Base-by-base conservation (phyloP, 176 grass and related monocot species). In the Zea luxurians region DNA sequence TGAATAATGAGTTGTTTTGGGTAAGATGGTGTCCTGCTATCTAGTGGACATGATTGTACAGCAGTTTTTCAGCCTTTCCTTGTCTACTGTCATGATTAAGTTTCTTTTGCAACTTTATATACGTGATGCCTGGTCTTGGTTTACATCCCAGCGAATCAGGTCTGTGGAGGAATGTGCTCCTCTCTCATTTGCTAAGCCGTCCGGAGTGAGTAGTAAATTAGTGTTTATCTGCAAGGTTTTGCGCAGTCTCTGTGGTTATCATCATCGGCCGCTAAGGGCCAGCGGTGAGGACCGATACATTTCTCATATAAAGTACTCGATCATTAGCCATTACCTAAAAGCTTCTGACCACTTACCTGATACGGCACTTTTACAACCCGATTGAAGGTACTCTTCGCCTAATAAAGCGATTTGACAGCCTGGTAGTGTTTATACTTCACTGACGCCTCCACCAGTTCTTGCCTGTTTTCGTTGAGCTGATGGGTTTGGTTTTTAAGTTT, bases 331-430 rank as follows among this genome's bases (percentile, higher is more conserved):
- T 84, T 74, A 38, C 47, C 63, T 55, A 57, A 70, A 83, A 75
- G 76, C 46, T 70, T 66, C 38, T 34, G 34, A 12, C 49, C 64
- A 75, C 47, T 80, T 41, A 55, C 46, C 36, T 70, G 45, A 68
- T 34, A 69, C 70, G 17, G 46, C 53, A 55, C 70, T 76, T 76
- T 80, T 70, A 46, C 64, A 70, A 36, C 75, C 61, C 60, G 43
- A 73, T 78, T 53, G 18, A 76, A 43, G 66, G 47, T 49, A 13
- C 2, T 82, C 16, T 41, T 70, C 59, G 47, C 68, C 70, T 70
- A 64, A 80, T 63, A 80, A 88, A 84, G 76, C 6, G 70, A 88
- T 84, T 80, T 80, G 81, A 80, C 76, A 70, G 62, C 17, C 64
- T 75, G 68, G 11, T 48, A 27, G 54, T 84, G 70, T 64, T 84